Evolutionary conservation across 2,329 filamentous ascomycete genomes (phyloP), one percentile per base, ranked within the genome.

Genomic region (Calonectria pteridis): DNA sequence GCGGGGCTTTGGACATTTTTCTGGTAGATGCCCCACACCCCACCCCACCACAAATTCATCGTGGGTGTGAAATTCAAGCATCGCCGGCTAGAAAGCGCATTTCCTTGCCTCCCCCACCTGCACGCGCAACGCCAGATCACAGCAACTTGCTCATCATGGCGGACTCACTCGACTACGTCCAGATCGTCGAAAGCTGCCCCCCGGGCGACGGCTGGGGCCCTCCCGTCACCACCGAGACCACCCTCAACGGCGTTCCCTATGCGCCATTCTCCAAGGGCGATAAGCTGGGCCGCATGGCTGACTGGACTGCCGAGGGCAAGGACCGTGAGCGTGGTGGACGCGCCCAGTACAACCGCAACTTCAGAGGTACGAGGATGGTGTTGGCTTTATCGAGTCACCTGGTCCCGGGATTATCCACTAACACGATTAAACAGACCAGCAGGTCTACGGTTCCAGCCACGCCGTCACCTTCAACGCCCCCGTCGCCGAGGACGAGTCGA

Each of bases 261-360:
- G 97, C 97, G 81, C 97, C 97, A 75, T 99, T 97, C 89, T 98
- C 96, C 79, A 99, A 99, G 88, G 95, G 95, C 84, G 97, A 99
- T 89, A 98, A 98, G 91, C 90, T 99, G 74, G 97, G 97, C 83
- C 96, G 97, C 85, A 98, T 99, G 96, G 97, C 97, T 75, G 97
- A 99, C 89, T 99, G 97, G 97, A 98, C 96, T 23, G 84, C 92
- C 62, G 97, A 98, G 84, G 93, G 94, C 85, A 98, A 98, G 87
- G 95, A 97, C 74, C 89, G 95, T 82, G 91, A 93, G 80, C 89
- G 92, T 74, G 94, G 94, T 79, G 94, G 95, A 75, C 90, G 96
- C 84, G 93, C 94, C 85, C 94, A 97, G 84, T 98, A 98, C 86
- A 95, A 96, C 86, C 91, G 96, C 80, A 97, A 96, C 86, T 98